Evolutionary conservation across 2,329 filamentous ascomycete genomes (phyloP).

Genomic region (Diaporthe sp.): DNA sequence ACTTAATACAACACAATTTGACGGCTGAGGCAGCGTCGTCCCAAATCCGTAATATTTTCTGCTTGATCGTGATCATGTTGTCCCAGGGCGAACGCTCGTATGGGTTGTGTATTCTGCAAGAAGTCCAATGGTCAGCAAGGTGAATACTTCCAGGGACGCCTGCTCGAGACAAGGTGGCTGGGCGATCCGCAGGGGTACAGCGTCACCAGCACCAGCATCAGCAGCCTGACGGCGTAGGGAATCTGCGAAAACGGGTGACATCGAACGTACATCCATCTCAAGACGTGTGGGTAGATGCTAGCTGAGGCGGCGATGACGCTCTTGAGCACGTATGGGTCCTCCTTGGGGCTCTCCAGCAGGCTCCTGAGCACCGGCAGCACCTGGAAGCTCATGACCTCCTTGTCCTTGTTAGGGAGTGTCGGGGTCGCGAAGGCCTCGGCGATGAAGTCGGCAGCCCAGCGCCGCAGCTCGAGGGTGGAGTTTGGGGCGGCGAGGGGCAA

Average conservation of each 20-base stretch:
- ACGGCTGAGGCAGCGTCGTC: conserved; percentile 82
- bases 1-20: conserved; percentile 96
- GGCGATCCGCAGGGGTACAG: conserved; percentile 30
- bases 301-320: conserved; percentile 89
- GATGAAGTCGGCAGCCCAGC: conserved; percentile 97
- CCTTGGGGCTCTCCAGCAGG: conserved; percentile 77
- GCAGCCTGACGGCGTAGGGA: background rate
- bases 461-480: conserved; percentile 82
- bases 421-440: conserved; percentile 96
- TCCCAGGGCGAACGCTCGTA: conserved; percentile 88
- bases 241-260: conserved; percentile 57
- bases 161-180: conserved; percentile 36
- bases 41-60: conserved; percentile 89
- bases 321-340: conserved; percentile 85
- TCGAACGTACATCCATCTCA: conserved; percentile 98
- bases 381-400: conserved; percentile 81
- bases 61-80: conserved; percentile 88
- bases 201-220: conserved; percentile 41
- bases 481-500: conserved; percentile 88
- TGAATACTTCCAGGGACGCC: background rate
- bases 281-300: conserved; percentile 91
- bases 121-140: conserved; percentile 20
- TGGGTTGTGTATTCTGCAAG: conserved; percentile 84
- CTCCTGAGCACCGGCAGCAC: conserved; percentile 83
- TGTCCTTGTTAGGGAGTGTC: conserved; percentile 80